Evolutionary conservation across 2,329 filamentous ascomycete genomes (phyloP), one percentile per base, ranked within the genome.

Genomic region (Raffaelea ambrosiae): DNA sequence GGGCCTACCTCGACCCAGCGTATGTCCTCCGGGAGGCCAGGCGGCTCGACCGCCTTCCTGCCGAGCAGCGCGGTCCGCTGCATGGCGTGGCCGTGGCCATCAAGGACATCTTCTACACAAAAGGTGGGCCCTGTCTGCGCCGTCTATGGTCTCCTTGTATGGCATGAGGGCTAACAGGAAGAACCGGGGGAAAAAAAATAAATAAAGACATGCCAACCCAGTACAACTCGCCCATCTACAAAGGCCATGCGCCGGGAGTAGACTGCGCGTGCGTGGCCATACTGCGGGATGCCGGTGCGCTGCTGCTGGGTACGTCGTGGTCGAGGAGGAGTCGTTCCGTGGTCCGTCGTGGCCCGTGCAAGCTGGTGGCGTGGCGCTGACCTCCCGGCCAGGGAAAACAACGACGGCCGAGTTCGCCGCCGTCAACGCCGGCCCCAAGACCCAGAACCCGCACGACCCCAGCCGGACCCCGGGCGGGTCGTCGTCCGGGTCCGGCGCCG

Each of bases 331-430:
- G 7, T 38, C 35, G 13, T 5, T 10, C 35, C 9, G 16, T 9
- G 29, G 16, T 33, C 29, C 29, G 29, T 33, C 9, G 29, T 33
- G 9, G 29, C 63, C 42, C 46, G 55, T 46, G 8, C 8, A n/a
- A 18, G 10, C 5, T 18, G 45, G 9, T 16, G 9, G 29, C 16
- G 29, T 16, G 8, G 16, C 5, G 13, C 9, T n/a, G 7, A 5
- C 16, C 35, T 5, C 35, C n/a, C n/a, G n/a, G n/a, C n/a, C n/a
- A 62, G 71, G 72, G 19, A 77, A 81, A 55, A 78, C 76, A 1
- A 77, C 73, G 0, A 85, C 81, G 0, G 81, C 82, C 0, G 79
- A 84, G 56, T 84, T 85, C 54, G 77, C 81, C 0, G 72, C 75
- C 3, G 77, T 71, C 0, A 69, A 67, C 1, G 60, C 66, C 14